Conservation (phyloP, 2,329 filamentous ascomycete species). For the Endoconidiophora polonica region DNA sequence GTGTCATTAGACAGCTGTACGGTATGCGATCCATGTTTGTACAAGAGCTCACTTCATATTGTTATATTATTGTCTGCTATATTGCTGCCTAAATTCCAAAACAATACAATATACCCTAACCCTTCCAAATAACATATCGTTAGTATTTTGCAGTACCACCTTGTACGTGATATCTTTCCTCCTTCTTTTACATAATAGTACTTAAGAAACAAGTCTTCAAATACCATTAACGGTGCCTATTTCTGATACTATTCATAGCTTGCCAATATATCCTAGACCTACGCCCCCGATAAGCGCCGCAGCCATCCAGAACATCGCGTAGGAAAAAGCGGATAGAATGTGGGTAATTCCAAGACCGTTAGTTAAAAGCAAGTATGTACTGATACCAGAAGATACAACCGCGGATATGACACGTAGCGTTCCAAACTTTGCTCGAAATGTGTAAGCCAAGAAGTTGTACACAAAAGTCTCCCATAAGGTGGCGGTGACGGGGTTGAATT, state of each 20-base stretch:
- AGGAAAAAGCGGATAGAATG: slow-evolving; percentile 49
- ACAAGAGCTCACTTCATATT: no score
- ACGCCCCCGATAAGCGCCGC: slow-evolving; percentile 44
- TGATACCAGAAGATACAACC: slow-evolving; percentile 37
- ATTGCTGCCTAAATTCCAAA: no score
- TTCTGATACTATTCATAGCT: slow-evolving; percentile 16
- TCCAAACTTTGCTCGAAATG: slow-evolving; percentile 42
- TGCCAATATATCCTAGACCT: slow-evolving; percentile 33
- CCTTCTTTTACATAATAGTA: no score
- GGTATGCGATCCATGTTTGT: no score
- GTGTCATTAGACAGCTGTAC: no score
- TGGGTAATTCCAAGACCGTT: slow-evolving; percentile 56
- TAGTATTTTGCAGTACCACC: no score
- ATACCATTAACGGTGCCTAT: no score
- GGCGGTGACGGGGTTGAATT: slow-evolving; percentile 49
- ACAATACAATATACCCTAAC: no score
- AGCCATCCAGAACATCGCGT: slow-evolving; percentile 58
- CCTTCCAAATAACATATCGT: no score
- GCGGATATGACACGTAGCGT: slow-evolving; percentile 47
- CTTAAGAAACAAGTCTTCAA: no score
- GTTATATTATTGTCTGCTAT: no score
- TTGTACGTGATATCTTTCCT: no score
- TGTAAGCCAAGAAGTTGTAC: slow-evolving; percentile 58
- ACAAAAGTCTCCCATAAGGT: slow-evolving; percentile 52
- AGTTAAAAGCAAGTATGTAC: slow-evolving; percentile 47